Evolutionary conservation across 202 grass and related monocot genomes (phyloP).

Genomic region (Setaria viridis): DNA sequence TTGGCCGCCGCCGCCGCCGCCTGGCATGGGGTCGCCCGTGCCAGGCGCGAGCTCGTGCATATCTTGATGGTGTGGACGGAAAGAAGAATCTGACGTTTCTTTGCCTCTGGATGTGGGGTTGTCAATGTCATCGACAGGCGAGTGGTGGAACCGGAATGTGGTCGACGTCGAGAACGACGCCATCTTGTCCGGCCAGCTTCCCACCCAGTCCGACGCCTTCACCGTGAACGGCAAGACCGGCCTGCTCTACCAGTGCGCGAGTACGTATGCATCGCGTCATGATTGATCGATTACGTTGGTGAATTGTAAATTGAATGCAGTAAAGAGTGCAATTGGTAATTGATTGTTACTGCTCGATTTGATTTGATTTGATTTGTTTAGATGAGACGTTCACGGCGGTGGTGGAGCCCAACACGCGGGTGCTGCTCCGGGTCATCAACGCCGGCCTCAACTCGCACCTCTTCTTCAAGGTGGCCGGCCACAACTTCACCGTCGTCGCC

Average conservation of each 20-base stretch:
- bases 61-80: slow-evolving; percentile 10
- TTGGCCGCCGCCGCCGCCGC: neutral
- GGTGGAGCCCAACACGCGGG: slow-evolving; percentile 55
- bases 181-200: slow-evolving; percentile 52
- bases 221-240: slow-evolving; percentile 79
- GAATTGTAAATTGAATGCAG: neutral
- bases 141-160: slow-evolving; percentile 73
- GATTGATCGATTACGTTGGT: neutral
- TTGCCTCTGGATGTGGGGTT: slow-evolving; percentile 21
- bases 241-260: slow-evolving; percentile 63
- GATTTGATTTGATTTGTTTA: neutral
- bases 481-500: slow-evolving; percentile 72
- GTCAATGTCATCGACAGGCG: slow-evolving; percentile 40
- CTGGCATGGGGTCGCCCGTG: neutral
- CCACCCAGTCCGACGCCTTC: slow-evolving; percentile 65
- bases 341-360: neutral
- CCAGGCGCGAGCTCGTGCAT: neutral
- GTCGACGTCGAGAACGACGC: slow-evolving; percentile 66
- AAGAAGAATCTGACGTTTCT: slow-evolving; percentile 36
- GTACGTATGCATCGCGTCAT: slow-evolving; percentile 39
- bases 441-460: slow-evolving; percentile 77
- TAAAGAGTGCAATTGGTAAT: neutral
- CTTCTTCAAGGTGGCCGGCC: slow-evolving; percentile 77
- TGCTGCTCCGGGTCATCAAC: slow-evolving; percentile 80
- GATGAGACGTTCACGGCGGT: slow-evolving; percentile 64